phyloP scores from a whole-genome alignment of 2,329 filamentous ascomycete species.

The Sclerotiophoma versabilis region DNA sequence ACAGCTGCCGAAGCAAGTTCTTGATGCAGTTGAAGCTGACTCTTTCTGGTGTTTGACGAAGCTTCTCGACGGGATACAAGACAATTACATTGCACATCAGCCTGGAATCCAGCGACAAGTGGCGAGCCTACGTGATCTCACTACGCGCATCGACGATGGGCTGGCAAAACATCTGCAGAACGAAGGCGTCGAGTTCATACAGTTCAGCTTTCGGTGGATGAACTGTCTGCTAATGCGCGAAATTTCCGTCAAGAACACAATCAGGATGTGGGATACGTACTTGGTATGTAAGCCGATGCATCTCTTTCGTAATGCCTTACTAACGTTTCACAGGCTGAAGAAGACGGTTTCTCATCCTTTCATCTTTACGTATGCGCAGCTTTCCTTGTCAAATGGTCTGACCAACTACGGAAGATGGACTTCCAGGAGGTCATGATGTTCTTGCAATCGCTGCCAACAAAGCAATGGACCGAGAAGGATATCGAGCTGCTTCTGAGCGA shows the following conservation, averaged over 20 bases:
- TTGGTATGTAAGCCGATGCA: conserved; percentile 67
- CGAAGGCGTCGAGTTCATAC: conserved; percentile 96
- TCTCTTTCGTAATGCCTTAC: background rate
- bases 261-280: conserved; percentile 99
- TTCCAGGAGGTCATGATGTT: conserved; percentile 99
- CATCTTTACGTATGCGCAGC: conserved; percentile 98
- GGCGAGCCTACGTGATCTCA: conserved; percentile 84
- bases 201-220: conserved; percentile 99
- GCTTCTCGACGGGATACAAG: conserved; percentile 96
- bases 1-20: conserved; percentile 84
- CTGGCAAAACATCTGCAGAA: conserved; percentile 88
- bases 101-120: conserved; percentile 97
- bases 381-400: conserved; percentile 97
- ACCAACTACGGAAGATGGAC: conserved; percentile 94
- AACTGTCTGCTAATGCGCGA: conserved; percentile 98
- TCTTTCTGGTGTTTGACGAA: conserved; percentile 99
- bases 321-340: conserved; percentile 75
- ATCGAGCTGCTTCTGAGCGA: conserved; percentile 95
- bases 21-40: conserved; percentile 97
- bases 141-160: conserved; percentile 82
- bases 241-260: conserved; percentile 94
- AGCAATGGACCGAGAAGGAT: conserved; percentile 96
- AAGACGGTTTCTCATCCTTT: conserved; percentile 97
- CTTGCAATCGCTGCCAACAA: conserved; percentile 89
- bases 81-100: conserved; percentile 98